These are phyloP conservation scores for Eimeria zaria DNA, from an alignment of 169 alveolate genomes.

Conservation along the genomic window DNA sequence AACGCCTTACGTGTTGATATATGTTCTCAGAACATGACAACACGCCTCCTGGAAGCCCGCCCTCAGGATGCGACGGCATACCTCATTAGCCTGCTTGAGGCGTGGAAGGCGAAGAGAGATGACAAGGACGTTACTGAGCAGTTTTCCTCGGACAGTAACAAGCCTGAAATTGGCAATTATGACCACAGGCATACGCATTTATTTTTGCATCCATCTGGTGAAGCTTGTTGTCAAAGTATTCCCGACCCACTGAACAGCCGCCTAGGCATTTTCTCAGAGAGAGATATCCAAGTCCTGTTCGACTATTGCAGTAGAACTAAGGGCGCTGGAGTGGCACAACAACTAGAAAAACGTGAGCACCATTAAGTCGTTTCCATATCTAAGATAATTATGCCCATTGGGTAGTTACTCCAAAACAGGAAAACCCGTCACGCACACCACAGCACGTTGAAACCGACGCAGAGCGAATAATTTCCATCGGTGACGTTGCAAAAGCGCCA, in stretches of 20 bases:
- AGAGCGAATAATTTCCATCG: too few relatives aligned
- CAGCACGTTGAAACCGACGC: too few relatives aligned
- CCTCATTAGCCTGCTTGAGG: constrained; percentile 22
- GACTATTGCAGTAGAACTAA: constrained; percentile 13
- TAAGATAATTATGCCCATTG: too few relatives aligned
- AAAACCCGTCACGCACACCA: too few relatives aligned
- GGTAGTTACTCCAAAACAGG: too few relatives aligned
- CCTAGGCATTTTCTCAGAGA: constrained; percentile 43
- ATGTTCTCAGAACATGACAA: constrained; percentile 19
- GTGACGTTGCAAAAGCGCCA: not conserved
- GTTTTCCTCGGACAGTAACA: not conserved
- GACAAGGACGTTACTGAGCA: not conserved
- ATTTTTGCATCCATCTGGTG: not conserved
- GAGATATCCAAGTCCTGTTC: constrained; percentile 12
- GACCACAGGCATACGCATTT: not conserved
- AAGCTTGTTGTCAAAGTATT: not conserved
- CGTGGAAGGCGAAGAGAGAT: constrained; percentile 27
- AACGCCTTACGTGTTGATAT: not conserved
- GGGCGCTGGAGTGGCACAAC: not conserved
- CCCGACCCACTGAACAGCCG: not conserved
- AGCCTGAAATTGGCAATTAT: not conserved
- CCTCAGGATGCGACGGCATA: constrained; percentile 45
- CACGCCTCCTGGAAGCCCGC: constrained; percentile 34
- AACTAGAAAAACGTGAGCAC: not conserved
- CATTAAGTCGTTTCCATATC: not conserved